Percentiles rank a stretch among this genome's conserved stretches.
Conservation (phyloP, 139 green algal genomes). For the Chlamydomonas schloesseri region DNA sequence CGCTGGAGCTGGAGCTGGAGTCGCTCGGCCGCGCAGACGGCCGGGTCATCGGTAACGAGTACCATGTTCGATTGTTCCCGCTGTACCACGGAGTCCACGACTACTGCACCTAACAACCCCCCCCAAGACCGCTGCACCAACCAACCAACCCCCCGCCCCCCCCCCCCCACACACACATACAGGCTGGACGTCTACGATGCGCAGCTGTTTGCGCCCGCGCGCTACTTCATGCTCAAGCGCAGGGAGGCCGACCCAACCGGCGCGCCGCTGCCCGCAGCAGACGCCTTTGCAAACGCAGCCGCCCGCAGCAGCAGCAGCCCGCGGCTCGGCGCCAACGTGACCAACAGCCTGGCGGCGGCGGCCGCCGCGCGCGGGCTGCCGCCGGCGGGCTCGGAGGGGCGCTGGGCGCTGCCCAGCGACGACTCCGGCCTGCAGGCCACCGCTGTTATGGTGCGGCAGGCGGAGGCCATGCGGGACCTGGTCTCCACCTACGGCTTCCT, state of each 20-base stretch:
- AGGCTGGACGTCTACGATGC: conserved; percentile 48
- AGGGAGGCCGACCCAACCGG: background rate
- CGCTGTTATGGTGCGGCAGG: background rate
- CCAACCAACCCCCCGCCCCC: no score
- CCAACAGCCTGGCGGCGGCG: no score
- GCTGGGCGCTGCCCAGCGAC: conserved; percentile 43
- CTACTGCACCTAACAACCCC: no score
- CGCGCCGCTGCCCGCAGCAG: background rate
- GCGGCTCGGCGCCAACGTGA: background rate
- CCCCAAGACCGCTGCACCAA: no score
- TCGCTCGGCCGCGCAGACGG: no score
- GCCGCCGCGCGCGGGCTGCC: background rate
- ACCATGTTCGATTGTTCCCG: no score
- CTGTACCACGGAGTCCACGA: no score
- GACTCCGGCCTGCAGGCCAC: background rate
- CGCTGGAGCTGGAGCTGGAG: no score
- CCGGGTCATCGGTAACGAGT: no score
- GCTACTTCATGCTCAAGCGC: conserved; percentile 30
- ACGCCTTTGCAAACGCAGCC: no score
- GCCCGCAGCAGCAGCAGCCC: no score
- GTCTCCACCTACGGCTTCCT: background rate
- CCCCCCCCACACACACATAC: background rate
- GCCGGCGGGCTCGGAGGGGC: conserved; percentile 7
- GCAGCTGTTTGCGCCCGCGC: background rate
- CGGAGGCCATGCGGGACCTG: background rate